These are phyloP conservation scores for Blastobotrys arbuscula DNA, from an alignment of 1,139 yeast species.

Conservation along the genomic window DNA sequence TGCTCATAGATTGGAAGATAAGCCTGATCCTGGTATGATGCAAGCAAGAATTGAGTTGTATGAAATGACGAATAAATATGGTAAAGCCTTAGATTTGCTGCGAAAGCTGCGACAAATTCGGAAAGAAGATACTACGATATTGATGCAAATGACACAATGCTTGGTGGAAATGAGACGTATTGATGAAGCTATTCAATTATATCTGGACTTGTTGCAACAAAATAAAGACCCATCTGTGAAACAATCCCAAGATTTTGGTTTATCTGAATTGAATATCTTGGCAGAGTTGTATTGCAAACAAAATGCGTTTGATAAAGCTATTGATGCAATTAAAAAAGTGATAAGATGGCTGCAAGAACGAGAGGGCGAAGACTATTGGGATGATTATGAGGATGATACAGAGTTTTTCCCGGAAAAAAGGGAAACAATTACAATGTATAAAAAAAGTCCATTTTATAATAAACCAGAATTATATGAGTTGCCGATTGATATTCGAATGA, in stretches of 20 bases:
- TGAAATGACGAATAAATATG: slow-evolving; percentile 55
- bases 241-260: slow-evolving; percentile 48
- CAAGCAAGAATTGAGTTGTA: slow-evolving; percentile 41
- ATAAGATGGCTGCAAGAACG: slow-evolving; percentile 82
- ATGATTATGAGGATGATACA: slow-evolving; percentile 73
- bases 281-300: slow-evolving; percentile 71
- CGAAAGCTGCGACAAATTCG: slow-evolving; percentile 53
- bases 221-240: slow-evolving; percentile 17
- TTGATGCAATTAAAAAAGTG: slow-evolving; percentile 59
- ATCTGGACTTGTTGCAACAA: slow-evolving; percentile 38
- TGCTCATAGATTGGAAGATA: slow-evolving; percentile 21
- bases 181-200: slow-evolving; percentile 75
- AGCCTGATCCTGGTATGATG: slow-evolving; percentile 10
- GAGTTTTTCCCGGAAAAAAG: slow-evolving; percentile 69
- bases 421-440: slow-evolving; percentile 26
- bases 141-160: slow-evolving; percentile 70
- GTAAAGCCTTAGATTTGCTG: slow-evolving; percentile 72
- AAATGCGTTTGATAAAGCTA: slow-evolving; percentile 57
- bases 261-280: slow-evolving; percentile 84
- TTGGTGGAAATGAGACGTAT: slow-evolving; percentile 71
- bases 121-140: slow-evolving; percentile 58
- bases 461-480: slow-evolving; percentile 36
- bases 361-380: slow-evolving; percentile 76
- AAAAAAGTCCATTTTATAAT: slow-evolving; percentile 15
- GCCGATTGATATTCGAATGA: slow-evolving; percentile 83